These are phyloP conservation scores for Trichosporon inkin DNA, from an alignment of 1,284 basidiomycete genomes.

Conservation along the genomic window DNA sequence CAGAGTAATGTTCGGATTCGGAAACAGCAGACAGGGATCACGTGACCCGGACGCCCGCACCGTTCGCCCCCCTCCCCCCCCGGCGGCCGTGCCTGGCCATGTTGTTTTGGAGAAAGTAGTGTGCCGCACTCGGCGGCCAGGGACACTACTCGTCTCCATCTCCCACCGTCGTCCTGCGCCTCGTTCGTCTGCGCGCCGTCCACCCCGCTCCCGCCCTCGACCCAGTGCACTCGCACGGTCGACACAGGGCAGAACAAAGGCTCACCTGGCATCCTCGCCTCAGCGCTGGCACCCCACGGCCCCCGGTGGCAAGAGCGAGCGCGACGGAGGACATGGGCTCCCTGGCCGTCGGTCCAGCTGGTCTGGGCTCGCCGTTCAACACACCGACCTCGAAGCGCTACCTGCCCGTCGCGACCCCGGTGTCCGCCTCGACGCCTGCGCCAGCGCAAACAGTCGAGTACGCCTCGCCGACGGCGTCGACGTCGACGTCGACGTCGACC, in stretches of 20 bases:
- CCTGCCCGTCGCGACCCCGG: neutral
- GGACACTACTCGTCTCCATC: neutral
- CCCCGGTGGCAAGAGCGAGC: neutral
- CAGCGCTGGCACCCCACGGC: too few species aligned
- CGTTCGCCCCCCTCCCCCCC: too few species aligned
- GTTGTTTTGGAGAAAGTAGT: conserved; percentile 7
- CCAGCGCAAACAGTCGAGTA: neutral
- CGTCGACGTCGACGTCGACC: conserved; percentile 3
- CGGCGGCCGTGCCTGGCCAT: neutral
- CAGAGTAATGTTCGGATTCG: neutral
- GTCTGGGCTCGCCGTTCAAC: conserved; percentile 16
- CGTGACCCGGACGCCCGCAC: neutral
- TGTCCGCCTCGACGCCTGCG: neutral
- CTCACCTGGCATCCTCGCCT: too few species aligned
- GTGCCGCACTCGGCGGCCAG: neutral
- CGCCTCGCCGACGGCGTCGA: neutral
- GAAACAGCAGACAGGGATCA: neutral
- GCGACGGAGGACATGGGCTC: conserved; percentile 5
- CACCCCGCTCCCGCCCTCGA: too few species aligned
- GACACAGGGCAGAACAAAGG: too few species aligned
- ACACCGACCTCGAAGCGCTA: conserved; percentile 8
- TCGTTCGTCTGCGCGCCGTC: neutral
- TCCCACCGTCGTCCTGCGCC: neutral
- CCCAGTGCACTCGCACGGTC: too few species aligned
- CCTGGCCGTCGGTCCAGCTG: conserved; percentile 6